Conservation (phyloP, 2,329 filamentous ascomycete genomes). For the Thelonectria rubi region DNA sequence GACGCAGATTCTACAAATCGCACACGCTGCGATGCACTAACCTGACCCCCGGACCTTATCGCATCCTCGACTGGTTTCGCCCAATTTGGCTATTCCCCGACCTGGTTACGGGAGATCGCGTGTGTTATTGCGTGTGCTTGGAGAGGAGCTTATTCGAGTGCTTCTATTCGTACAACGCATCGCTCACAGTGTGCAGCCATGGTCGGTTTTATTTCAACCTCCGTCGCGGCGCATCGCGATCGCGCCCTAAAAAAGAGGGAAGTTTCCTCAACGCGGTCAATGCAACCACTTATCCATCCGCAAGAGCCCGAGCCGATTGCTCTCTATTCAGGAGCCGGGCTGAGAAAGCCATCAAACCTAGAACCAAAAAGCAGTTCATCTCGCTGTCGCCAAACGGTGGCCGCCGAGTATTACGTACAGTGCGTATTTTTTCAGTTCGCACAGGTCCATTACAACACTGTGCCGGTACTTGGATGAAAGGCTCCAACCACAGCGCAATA, state of each 20-base stretch:
- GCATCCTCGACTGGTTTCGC: slow-evolving; percentile 27
- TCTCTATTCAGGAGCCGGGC: neutral
- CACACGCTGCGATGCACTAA: slow-evolving; percentile 32
- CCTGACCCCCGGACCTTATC: slow-evolving; percentile 29
- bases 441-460: slow-evolving; percentile 31
- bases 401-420: slow-evolving; percentile 27
- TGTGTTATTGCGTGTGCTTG: slow-evolving; percentile 22
- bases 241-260: neutral
- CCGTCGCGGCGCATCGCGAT: neutral
- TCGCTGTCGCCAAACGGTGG: slow-evolving; percentile 3
- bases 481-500: slow-evolving; percentile 32
- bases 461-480: slow-evolving; percentile 31
- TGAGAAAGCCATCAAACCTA: slow-evolving; percentile 2
- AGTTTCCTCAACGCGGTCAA: neutral
- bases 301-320: neutral
- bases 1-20: slow-evolving; percentile 21
- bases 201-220: neutral
- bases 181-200: neutral
- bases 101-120: slow-evolving; percentile 26
- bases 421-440: slow-evolving; percentile 24
- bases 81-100: slow-evolving; percentile 28
- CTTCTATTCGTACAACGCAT: neutral
- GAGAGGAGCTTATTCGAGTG: neutral
- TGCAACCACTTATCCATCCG: neutral
- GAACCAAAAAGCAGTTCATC: slow-evolving; percentile 13